Base-by-base conservation (phyloP, 176 grass and related monocot species). In the Areca catechu region DNA sequence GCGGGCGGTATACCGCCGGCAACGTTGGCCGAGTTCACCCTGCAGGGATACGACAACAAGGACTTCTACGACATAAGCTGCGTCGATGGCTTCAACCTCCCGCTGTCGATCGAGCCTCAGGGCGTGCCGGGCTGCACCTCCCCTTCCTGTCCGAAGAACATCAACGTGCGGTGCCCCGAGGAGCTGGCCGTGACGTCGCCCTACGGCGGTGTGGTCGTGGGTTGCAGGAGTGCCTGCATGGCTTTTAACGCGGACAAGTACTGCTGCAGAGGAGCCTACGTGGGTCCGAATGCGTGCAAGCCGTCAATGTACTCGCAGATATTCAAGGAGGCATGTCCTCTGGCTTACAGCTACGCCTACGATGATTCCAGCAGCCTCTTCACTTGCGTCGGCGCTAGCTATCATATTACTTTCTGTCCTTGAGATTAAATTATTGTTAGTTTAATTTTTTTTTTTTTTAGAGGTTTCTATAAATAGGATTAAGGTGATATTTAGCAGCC, bases 31-130 rank as follows among this genome's bases (percentile, higher is more conserved):
- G 76, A 89, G 70, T 77, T 89, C 70, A 84, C 80, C 16, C 70
- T 89, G 24, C 67, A 78, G 23, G 76, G 63, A 9, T 51, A 29
- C 23, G 27, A 1, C 14, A 24, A 16, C 20, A 60, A 20, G 29
- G 85, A 84, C 69, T 80, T 84, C 58, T 84, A 84, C 69, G 76
- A 89, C 65, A 15, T 89, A 1, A 83, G 80, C 76, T 80, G 73
- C 51, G 68, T 89, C 1, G 85, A 89, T 51, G 80, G 85, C 18
- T 89, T 89, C 64, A 84, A 89, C 51, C 49, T 89, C 10, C 85
- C 77, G 6, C 2, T 89, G 49, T 57, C 49, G 47, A 64, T 89
- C 49, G 5, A 21, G 12, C 71, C 23, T 23, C 56, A 34, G 22
- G 22, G 70, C 30, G 57, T 0, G 7, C 1, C 30, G 10, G 19